These are phyloP conservation scores for Taphrina confusa DNA, from an alignment of 1,139 yeast species.

Conservation along the genomic window DNA sequence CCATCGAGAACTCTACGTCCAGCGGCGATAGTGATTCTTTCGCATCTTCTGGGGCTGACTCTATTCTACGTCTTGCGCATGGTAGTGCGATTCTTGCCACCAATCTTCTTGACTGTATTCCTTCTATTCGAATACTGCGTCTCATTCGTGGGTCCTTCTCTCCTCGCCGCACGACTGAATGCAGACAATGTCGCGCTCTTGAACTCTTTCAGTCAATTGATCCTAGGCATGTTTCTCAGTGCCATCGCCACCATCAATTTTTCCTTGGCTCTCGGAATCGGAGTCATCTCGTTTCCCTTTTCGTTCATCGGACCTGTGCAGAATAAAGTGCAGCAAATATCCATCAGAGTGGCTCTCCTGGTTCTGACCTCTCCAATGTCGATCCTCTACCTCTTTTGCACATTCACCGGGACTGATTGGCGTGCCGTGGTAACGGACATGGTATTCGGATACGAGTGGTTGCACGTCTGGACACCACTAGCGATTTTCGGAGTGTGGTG, in stretches of 20 bases:
- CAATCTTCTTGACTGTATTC: background rate
- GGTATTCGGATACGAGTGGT: constrained; percentile 22
- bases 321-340: background rate
- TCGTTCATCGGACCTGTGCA: constrained; percentile 59
- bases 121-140: background rate
- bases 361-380: constrained; percentile 25
- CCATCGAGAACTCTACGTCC: constrained; percentile 9
- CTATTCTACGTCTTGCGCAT: constrained; percentile 34
- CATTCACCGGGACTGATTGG: background rate
- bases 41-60: constrained; percentile 20
- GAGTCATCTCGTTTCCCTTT: constrained; percentile 69
- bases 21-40: constrained; percentile 7
- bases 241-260: constrained; percentile 81
- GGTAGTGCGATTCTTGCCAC: background rate
- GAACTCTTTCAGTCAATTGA: constrained; percentile 27
- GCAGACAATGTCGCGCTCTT: constrained; percentile 29
- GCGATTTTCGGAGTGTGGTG: constrained; percentile 34
- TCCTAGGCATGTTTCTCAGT: constrained; percentile 64
- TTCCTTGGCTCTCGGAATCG: constrained; percentile 71
- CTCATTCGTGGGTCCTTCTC: constrained; percentile 19
- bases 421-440: constrained; percentile 8
- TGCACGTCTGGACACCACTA: constrained; percentile 30
- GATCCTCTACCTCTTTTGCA: constrained; percentile 13
- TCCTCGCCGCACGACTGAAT: constrained; percentile 28
- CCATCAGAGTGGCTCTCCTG: constrained; percentile 2